A percentile compares a stretch with the other conserved stretches of the same genome.
These are phyloP conservation scores for Pseudisothecium myosuroides DNA, from an alignment of 225 moss, liverwort and hornwort genomes.

Conservation along the genomic window DNA sequence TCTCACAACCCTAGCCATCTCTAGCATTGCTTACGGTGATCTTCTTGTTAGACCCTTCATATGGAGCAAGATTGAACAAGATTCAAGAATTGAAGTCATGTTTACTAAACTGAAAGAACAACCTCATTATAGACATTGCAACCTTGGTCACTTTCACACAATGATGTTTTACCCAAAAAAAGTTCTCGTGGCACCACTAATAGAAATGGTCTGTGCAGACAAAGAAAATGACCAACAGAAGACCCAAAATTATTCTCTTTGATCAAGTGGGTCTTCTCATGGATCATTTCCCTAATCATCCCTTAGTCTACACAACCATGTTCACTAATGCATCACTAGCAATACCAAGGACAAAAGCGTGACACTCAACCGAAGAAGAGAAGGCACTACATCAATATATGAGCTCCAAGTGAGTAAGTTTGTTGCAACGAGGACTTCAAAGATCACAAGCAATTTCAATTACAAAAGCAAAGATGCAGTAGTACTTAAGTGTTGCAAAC, in stretches of 20 bases:
- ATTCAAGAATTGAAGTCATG: neutral
- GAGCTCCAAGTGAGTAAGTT: neutral
- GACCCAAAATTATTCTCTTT: neutral
- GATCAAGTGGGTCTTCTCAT: no score
- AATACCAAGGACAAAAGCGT: neutral
- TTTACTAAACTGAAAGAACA: neutral
- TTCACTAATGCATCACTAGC: neutral
- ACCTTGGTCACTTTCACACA: neutral
- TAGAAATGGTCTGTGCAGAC: neutral
- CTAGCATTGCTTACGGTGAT: neutral
- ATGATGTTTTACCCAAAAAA: neutral
- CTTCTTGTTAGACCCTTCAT: neutral
- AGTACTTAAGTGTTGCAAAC: neutral
- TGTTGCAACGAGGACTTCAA: neutral
- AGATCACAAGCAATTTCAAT: neutral
- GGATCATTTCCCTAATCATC: neutral
- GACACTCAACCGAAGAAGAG: neutral
- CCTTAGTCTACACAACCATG: neutral
- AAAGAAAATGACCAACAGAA: neutral
- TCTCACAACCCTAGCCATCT: neutral
- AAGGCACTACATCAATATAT: neutral
- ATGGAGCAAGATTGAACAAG: neutral
- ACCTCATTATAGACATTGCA: neutral
- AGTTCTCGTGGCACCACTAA: neutral
- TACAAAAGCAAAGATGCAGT: neutral